Percentiles rank a stretch among this genome's conserved stretches.
phyloP scores from a whole-genome alignment of 108 stramenopile species.

The Fragilaria radians region DNA sequence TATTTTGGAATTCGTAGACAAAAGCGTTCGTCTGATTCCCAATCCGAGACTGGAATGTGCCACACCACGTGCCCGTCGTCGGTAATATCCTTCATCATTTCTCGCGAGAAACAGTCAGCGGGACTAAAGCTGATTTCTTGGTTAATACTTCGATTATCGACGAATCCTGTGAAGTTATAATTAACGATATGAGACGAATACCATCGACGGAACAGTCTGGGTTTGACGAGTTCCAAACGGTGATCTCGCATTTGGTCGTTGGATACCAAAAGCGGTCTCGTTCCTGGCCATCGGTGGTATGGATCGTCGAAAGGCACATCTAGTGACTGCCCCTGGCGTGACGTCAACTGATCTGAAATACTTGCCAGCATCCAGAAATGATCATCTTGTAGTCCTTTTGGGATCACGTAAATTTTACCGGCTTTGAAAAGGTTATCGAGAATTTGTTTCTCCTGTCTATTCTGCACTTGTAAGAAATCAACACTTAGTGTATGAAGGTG shows the following conservation, averaged over 20 bases:
- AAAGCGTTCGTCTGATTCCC: constrained; percentile 29
- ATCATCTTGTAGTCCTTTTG: constrained; percentile 62
- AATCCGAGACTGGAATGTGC: constrained; percentile 70
- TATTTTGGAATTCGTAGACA: constrained; percentile 32
- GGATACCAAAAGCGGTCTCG: constrained; percentile 71
- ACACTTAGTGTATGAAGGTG: background rate
- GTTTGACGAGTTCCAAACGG: constrained; percentile 69
- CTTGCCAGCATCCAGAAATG: constrained; percentile 85
- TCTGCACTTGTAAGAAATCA: background rate
- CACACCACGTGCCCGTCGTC: constrained; percentile 28
- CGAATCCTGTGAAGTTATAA: constrained; percentile 76
- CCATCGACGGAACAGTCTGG: constrained; percentile 77
- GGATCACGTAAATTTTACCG: constrained; percentile 48
- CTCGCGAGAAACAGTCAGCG: constrained; percentile 79
- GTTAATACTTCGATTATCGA: constrained; percentile 33
- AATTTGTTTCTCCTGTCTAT: background rate
- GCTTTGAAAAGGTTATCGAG: constrained; percentile 15
- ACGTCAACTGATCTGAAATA: constrained; percentile 54
- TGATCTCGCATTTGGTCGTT: constrained; percentile 88
- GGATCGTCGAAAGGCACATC: constrained; percentile 46
- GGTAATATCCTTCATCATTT: constrained; percentile 59
- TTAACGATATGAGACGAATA: constrained; percentile 50
- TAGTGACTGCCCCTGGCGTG: constrained; percentile 17
- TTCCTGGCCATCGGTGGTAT: constrained; percentile 64
- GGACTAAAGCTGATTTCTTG: constrained; percentile 62